Evolutionary conservation across 2,329 filamentous ascomycete genomes (phyloP), one percentile per base, ranked within the genome.

Genomic region (Xylariaceae sp.): DNA sequence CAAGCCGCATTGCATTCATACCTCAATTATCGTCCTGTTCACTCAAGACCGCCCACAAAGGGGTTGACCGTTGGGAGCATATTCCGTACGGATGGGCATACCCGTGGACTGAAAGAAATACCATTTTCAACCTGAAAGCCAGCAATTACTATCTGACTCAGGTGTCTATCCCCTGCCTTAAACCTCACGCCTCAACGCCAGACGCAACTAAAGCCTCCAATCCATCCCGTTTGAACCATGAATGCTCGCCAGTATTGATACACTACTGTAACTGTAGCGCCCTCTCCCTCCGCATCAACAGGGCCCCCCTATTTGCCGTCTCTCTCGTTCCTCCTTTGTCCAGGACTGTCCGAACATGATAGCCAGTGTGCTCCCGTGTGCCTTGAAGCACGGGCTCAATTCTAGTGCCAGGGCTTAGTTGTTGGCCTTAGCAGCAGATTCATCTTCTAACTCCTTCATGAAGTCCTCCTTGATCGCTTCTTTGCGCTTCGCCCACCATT

Each of bases 401-500:
- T 88, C 91, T 88, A 70, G 88, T 85, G 71, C 86, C 88, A 72
- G 74, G 55, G 71, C 66, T 56, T 77, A 75, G 65, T 74, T 71
- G 18, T 73, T 67, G 4, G 67, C 65, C 51, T 72, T 71, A 64
- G 68, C 63, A 62, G 73, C 65, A 69, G 37, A 41, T 13, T 82
- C 80, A 63, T 82, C 84, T 30, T 92, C 88, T 52, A 96, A 79
- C 78, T 97, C 92, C 75, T 89, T 90, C 83, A 95, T 88, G 68
- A 94, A 92, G 11, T 87, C 88, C 56, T 83, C 80, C 73, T 88
- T 82, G 66, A 95, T 92, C 63, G 81, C 82, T 51, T 84, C 82
- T 67, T 86, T 84, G 72, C 88, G 89, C 79, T 89, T 89, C 73
- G 91, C 90, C 94, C 94, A 99, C 91, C 92, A 96, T 70, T 88